phyloP scores from a whole-genome alignment of 2,329 filamentous ascomycete species.

The Trichoderma polysporum region DNA sequence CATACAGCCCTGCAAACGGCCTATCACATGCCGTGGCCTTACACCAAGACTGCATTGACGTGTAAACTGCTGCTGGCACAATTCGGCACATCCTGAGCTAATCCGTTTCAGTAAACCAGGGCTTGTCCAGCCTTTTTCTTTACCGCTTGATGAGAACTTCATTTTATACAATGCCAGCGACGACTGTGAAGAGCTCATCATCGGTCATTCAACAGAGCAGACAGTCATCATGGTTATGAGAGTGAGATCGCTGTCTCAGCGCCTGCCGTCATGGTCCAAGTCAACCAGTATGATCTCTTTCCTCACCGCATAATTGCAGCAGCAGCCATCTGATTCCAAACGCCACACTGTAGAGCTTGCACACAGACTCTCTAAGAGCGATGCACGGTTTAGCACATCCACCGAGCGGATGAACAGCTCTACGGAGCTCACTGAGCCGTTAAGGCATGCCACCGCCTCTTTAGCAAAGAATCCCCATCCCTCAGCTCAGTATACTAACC shows the following conservation, averaged over 20 bases:
- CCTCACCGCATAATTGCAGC: constrained; percentile 7
- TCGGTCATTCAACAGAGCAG: neutral
- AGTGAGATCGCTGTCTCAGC: constrained; percentile 15
- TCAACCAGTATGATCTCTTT: constrained; percentile 9
- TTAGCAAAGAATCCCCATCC: neutral
- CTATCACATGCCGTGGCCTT: constrained; percentile 15
- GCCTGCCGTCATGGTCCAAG: constrained; percentile 16
- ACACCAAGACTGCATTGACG: constrained; percentile 18
- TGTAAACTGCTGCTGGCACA: constrained; percentile 14
- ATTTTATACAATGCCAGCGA: constrained; percentile 19
- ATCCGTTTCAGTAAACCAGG: neutral
- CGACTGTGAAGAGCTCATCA: constrained; percentile 3
- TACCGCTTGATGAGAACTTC: constrained; percentile 19
- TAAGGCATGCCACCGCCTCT: neutral
- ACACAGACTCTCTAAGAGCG: constrained; percentile 10
- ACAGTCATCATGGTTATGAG: constrained; percentile 16
- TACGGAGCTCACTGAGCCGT: constrained; percentile 5
- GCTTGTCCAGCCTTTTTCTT: constrained; percentile 6
- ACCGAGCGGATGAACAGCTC: constrained; percentile 15
- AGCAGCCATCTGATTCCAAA: constrained; percentile 2
- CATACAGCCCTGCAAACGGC: constrained; percentile 2
- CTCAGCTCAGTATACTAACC: neutral
- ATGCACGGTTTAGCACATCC: constrained; percentile 13
- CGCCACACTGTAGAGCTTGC: neutral
- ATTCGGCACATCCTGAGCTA: constrained; percentile 16